These are phyloP conservation scores for Penicillium cinerascens DNA, from an alignment of 495 filamentous ascomycete species.

Conservation along the genomic window DNA sequence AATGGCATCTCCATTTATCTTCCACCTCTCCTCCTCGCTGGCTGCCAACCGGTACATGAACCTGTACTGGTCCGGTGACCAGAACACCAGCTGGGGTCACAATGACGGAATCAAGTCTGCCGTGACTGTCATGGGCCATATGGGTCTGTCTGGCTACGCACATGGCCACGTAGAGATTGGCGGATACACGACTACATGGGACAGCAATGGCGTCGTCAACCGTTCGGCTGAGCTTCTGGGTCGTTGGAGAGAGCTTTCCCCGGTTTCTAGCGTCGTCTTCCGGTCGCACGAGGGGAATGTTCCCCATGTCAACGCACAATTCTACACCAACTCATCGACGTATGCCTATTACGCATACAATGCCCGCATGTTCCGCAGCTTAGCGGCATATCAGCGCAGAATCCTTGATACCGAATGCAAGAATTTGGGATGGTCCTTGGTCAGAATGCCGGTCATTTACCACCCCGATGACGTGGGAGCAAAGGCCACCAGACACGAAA, in stretches of 20 bases:
- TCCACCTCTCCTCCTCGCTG: slow-evolving; percentile 22
- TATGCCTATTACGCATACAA: slow-evolving; percentile 23
- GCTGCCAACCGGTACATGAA: slow-evolving; percentile 23
- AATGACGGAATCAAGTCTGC: slow-evolving; percentile 27
- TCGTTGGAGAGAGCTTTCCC: slow-evolving; percentile 24
- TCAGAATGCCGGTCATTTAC: slow-evolving; percentile 26
- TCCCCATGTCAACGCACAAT: slow-evolving; percentile 20
- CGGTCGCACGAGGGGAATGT: slow-evolving; percentile 27
- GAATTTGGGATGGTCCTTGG: slow-evolving; percentile 19
- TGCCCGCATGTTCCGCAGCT: slow-evolving; percentile 23
- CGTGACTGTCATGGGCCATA: slow-evolving; percentile 24
- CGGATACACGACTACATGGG: slow-evolving; percentile 24
- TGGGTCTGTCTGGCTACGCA: slow-evolving; percentile 25
- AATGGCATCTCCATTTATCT: slow-evolving; percentile 23
- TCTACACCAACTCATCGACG: slow-evolving; percentile 23
- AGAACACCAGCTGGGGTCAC: slow-evolving; percentile 24
- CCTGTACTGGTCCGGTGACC: slow-evolving; percentile 26
- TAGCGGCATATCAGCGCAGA: slow-evolving; percentile 17
- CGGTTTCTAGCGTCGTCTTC: slow-evolving; percentile 22
- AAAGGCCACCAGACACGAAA: slow-evolving; percentile 23
- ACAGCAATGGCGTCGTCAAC: slow-evolving; percentile 17
- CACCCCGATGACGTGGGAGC: slow-evolving; percentile 19
- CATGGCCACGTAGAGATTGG: slow-evolving; percentile 24
- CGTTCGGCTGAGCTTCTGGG: slow-evolving; percentile 23
- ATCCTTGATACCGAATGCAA: slow-evolving; percentile 26